These are phyloP conservation scores for Pelargonium myrrhifolium DNA, from an alignment of 441 rosid species.

Conservation along the genomic window DNA sequence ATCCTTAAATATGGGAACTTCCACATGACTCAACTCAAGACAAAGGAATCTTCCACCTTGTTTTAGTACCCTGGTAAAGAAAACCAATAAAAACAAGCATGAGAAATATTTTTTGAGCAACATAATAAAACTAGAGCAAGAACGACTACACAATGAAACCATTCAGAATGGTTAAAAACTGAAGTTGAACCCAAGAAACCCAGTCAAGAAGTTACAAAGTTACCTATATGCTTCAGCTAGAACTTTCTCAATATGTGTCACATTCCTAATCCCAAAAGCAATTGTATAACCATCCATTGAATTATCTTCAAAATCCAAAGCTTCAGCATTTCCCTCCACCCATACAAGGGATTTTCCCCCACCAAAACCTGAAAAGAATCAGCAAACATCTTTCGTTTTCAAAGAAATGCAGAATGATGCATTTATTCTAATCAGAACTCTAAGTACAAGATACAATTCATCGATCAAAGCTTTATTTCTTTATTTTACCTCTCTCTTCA, in stretches of 20 bases:
- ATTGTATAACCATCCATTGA: slow-evolving; percentile 91
- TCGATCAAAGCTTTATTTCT: not conserved
- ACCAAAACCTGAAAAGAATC: slow-evolving; percentile 40
- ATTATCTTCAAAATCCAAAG: slow-evolving; percentile 58
- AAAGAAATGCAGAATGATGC: slow-evolving; percentile 6
- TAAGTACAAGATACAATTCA: not conserved
- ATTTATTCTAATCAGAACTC: not conserved
- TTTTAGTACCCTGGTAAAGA: slow-evolving; percentile 57
- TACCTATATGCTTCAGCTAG: slow-evolving; percentile 87
- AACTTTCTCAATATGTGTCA: slow-evolving; percentile 87
- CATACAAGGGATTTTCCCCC: slow-evolving; percentile 60
- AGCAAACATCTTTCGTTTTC: slow-evolving; percentile 5
- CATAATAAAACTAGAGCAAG: not conserved
- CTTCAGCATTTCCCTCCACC: slow-evolving; percentile 94
- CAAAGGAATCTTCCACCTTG: slow-evolving; percentile 92
- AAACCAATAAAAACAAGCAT: slow-evolving; percentile 7
- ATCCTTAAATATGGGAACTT: slow-evolving; percentile 73
- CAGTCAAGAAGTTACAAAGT: not conserved
- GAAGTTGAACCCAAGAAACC: not conserved
- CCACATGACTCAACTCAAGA: slow-evolving; percentile 90
- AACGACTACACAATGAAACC: not conserved
- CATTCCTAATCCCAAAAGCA: slow-evolving; percentile 96
- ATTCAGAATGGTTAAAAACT: not conserved
- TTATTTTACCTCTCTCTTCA: slow-evolving; percentile 58
- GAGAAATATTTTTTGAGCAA: not conserved